phyloP scores from a whole-genome alignment of 768 basidiomycete species.

The Pholiota microspora region DNA sequence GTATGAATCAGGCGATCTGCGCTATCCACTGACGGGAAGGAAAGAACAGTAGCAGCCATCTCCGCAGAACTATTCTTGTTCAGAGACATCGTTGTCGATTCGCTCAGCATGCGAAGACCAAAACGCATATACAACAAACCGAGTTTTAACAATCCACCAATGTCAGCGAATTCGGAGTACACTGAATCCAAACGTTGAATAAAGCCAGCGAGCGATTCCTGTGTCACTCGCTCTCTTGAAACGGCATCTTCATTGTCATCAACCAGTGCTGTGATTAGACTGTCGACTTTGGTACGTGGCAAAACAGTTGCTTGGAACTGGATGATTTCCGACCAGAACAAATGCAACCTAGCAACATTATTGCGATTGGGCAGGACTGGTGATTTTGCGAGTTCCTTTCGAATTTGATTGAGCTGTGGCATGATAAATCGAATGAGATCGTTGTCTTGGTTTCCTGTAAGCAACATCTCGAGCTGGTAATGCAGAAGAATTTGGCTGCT shows the following conservation, averaged over 20 bases:
- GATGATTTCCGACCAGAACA: conserved; percentile 74
- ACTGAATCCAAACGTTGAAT: conserved; percentile 62
- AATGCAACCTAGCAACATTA: conserved; percentile 48
- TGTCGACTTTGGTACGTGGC: conserved; percentile 43
- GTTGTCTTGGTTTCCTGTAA: conserved; percentile 56
- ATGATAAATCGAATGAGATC: conserved; percentile 46
- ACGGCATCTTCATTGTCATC: conserved; percentile 33
- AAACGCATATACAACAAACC: conserved; percentile 66
- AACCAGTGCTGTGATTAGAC: conserved; percentile 40
- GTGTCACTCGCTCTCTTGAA: conserved; percentile 67
- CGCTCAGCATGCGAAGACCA: conserved; percentile 58
- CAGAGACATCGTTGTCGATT: conserved; percentile 9
- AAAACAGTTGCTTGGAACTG: conserved; percentile 70
- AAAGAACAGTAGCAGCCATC: conserved; percentile 31
- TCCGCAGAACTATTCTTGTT: conserved; percentile 19
- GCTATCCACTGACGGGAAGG: conserved; percentile 55
- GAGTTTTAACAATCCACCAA: conserved; percentile 63
- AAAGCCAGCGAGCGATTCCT: conserved; percentile 80
- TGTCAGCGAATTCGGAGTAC: conserved; percentile 72
- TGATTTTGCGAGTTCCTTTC: conserved; percentile 23
- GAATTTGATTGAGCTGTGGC: conserved; percentile 26
- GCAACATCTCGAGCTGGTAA: conserved; percentile 47
- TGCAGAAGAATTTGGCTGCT: conserved; percentile 54
- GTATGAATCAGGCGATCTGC: conserved; percentile 32
- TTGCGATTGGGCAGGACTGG: conserved; percentile 32